A percentile compares a stretch with the other conserved stretches of the same genome.
Evolutionary conservation across 805 yeast genomes (phyloP).

Genomic region (Metschnikowia proteae): DNA sequence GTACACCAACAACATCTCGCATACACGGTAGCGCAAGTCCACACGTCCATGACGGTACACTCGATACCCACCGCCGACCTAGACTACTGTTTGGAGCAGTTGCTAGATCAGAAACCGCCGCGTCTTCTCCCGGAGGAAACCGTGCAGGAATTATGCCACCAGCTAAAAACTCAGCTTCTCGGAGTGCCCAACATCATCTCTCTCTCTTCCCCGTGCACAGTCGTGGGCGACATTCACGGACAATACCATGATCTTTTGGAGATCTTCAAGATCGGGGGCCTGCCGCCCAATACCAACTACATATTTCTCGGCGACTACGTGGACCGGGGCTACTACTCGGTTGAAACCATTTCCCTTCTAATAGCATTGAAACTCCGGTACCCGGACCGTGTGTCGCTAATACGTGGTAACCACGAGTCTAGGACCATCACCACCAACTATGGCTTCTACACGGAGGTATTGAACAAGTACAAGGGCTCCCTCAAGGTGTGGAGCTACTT

Average conservation of each 20-base stretch:
- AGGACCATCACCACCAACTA: constrained; percentile 95
- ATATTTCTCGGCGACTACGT: constrained; percentile 94
- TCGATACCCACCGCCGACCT: constrained; percentile 34
- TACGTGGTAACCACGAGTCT: constrained; percentile 95
- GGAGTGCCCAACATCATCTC: constrained; percentile 85
- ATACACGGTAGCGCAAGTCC: neutral
- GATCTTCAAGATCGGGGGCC: constrained; percentile 90
- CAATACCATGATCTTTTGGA: constrained; percentile 93
- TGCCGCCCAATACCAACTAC: constrained; percentile 90
- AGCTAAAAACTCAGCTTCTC: constrained; percentile 75
- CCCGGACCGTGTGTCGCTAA: constrained; percentile 74
- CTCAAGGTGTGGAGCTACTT: constrained; percentile 80
- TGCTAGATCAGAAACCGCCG: constrained; percentile 41
- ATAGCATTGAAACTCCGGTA: constrained; percentile 82
- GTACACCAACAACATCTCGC: constrained; percentile 1
- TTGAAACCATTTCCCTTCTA: constrained; percentile 84
- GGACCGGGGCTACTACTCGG: constrained; percentile 89
- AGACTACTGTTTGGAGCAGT: constrained; percentile 41
- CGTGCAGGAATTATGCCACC: constrained; percentile 38
- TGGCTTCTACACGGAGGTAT: constrained; percentile 94
- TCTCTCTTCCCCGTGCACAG: constrained; percentile 80
- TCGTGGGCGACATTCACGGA: constrained; percentile 97
- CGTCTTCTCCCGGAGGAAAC: constrained; percentile 39
- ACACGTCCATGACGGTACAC: constrained; percentile 28
- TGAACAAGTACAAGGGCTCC: constrained; percentile 75